Percentiles rank a stretch among this genome's conserved stretches.
Conservation (phyloP, 176 grass and related monocot species). For the Tuctoria greenei region DNA sequence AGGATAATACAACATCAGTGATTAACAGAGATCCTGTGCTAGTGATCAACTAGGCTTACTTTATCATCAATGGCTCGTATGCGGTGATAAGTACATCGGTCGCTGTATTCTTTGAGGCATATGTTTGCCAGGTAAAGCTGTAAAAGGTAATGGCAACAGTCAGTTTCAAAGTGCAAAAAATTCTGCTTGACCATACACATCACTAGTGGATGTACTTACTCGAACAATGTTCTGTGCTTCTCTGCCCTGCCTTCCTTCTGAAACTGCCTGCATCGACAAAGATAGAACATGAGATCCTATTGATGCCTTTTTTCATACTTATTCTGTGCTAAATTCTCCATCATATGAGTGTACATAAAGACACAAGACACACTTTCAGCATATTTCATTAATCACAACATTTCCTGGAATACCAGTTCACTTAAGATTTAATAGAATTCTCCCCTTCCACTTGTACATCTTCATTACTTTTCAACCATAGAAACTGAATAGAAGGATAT, state of each 20-base stretch:
- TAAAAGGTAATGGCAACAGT: slow-evolving; percentile 26
- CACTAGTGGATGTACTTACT: slow-evolving; percentile 48
- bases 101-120: slow-evolving; percentile 67
- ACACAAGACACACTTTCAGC: neutral
- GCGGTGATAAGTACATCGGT: slow-evolving; percentile 78
- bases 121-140: slow-evolving; percentile 93
- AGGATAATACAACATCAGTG: neutral
- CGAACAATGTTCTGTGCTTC: slow-evolving; percentile 77
- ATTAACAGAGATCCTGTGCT: neutral
- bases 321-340: neutral
- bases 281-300: slow-evolving; percentile 21
- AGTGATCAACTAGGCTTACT: slow-evolving; percentile 38
- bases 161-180: slow-evolving; percentile 21
- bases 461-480: neutral
- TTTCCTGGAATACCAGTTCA: neutral
- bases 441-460: neutral
- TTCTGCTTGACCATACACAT: slow-evolving; percentile 4
- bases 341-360: neutral
- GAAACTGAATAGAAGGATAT: slow-evolving; percentile 7
- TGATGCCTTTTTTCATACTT: neutral
- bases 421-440: neutral
- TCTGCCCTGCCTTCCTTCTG: slow-evolving; percentile 85
- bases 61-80: slow-evolving; percentile 74
- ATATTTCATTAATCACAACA: slow-evolving; percentile 6
- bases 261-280: slow-evolving; percentile 55